Evolutionary conservation across 75 land plant species (phyloP).

Genomic region (Sequoiadendron giganteum): DNA sequence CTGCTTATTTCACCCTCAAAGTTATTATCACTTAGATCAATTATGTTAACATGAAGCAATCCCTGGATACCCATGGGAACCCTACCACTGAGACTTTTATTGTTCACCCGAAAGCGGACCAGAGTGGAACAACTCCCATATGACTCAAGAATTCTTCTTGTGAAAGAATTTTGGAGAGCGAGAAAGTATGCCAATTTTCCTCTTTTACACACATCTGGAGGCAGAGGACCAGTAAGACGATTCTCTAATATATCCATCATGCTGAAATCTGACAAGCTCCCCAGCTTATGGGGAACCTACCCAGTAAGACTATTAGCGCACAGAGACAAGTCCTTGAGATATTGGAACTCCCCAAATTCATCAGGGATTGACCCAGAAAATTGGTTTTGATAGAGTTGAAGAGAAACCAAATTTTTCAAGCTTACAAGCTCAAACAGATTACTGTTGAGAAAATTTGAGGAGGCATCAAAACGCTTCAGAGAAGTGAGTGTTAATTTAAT

Average conservation of each 20-base stretch:
- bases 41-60: constrained; percentile 17
- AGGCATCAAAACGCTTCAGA: constrained; percentile 13
- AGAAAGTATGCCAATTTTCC: constrained; percentile 42
- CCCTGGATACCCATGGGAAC: constrained; percentile 37
- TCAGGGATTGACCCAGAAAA: constrained; percentile 44
- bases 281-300: constrained; percentile 14
- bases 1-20: constrained; percentile 24
- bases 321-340: constrained; percentile 18
- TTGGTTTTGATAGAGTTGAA: constrained; percentile 55
- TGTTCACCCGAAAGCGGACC: constrained; percentile 27
- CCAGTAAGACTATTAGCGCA: constrained; percentile 26
- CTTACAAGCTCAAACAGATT: constrained; percentile 3
- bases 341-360: constrained; percentile 22
- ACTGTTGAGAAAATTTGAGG: background rate
- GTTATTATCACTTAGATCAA: constrained; percentile 2
- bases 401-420: constrained; percentile 22
- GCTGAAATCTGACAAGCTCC: constrained; percentile 23
- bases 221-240: too few species aligned
- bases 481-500: too few species aligned
- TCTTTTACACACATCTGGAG: constrained; percentile 15
- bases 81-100: constrained; percentile 34
- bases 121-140: constrained; percentile 38
- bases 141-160: constrained; percentile 30
- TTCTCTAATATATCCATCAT: too few species aligned
- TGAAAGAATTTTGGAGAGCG: constrained; percentile 31